A percentile compares a stretch with the other conserved stretches of the same genome.
These are phyloP conservation scores for Posidonia oceanica DNA, from an alignment of 116 monocot genomes.

Conservation along the genomic window DNA sequence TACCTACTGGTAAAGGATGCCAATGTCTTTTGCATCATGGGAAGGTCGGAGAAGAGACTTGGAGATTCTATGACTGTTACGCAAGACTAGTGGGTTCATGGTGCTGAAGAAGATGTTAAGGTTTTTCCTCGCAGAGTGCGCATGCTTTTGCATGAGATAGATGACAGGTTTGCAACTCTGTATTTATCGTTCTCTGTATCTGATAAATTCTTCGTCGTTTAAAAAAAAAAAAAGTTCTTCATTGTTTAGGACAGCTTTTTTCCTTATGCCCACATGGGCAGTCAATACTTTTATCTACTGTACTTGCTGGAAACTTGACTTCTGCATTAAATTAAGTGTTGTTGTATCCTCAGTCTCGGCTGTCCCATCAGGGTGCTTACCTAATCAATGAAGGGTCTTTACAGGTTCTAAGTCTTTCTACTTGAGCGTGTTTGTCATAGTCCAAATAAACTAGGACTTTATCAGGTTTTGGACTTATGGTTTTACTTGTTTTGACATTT, in stretches of 20 bases:
- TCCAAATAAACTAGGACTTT: not conserved
- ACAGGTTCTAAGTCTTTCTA: not conserved
- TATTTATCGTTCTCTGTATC: conserved; percentile 2
- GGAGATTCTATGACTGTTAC: too few species aligned
- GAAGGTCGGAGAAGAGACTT: not conserved
- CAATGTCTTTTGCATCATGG: conserved; percentile 1
- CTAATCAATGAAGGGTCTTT: conserved; percentile 8
- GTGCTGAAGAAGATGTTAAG: too few species aligned
- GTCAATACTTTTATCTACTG: conserved; percentile 1
- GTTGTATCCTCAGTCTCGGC: conserved; percentile 7
- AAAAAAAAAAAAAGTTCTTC: too few species aligned
- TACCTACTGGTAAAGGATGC: not conserved
- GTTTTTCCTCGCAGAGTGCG: too few species aligned
- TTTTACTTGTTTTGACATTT: not conserved
- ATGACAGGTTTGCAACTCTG: conserved; percentile 3
- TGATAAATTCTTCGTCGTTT: not conserved
- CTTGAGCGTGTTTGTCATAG: conserved; percentile 3
- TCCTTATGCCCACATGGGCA: conserved; percentile 8
- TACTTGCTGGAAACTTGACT: conserved; percentile 10
- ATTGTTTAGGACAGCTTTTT: not conserved
- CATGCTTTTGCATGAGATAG: not conserved
- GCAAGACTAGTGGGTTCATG: too few species aligned
- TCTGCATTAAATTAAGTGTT: conserved; percentile 4
- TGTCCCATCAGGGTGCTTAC: conserved; percentile 5
- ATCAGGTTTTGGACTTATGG: not conserved